These are phyloP conservation scores for Fusarium protoensiforme DNA, from an alignment of 2,329 filamentous ascomycete genomes.

Conservation along the genomic window DNA sequence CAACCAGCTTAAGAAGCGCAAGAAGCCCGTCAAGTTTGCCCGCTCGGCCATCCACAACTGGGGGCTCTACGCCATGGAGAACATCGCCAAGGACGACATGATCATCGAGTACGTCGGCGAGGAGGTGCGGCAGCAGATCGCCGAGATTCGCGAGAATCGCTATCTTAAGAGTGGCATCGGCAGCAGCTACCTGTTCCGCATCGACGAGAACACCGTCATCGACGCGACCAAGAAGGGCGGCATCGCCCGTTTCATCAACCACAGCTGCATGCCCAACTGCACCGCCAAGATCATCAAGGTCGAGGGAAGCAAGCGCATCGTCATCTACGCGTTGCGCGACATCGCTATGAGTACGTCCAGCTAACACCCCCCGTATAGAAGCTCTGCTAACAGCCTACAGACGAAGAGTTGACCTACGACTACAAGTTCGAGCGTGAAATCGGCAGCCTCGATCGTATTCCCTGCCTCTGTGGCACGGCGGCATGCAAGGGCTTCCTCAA, in stretches of 20 bases:
- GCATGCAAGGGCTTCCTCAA: slow-evolving; percentile 99
- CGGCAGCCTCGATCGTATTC: slow-evolving; percentile 93
- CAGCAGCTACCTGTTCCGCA: slow-evolving; percentile 96
- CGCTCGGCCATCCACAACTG: slow-evolving; percentile 98
- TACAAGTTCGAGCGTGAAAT: slow-evolving; percentile 99
- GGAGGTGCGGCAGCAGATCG: slow-evolving; percentile 95
- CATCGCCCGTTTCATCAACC: slow-evolving; percentile 98
- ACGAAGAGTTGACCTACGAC: slow-evolving; percentile 99
- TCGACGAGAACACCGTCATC: slow-evolving; percentile 96
- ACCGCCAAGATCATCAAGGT: slow-evolving; percentile 99
- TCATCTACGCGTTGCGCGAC: slow-evolving; percentile 97
- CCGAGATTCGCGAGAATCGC: slow-evolving; percentile 91
- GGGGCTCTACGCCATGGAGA: slow-evolving; percentile 97
- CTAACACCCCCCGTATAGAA: background rate
- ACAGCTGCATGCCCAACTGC: slow-evolving; percentile 98
- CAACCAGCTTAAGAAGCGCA: slow-evolving; percentile 99
- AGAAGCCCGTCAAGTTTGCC: slow-evolving; percentile 98
- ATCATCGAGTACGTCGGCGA: slow-evolving; percentile 99
- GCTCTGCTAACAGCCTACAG: slow-evolving; percentile 59
- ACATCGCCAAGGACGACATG: slow-evolving; percentile 97
- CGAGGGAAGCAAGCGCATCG: slow-evolving; percentile 96
- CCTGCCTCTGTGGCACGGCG: slow-evolving; percentile 94
- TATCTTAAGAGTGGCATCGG: slow-evolving; percentile 98
- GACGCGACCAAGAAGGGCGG: slow-evolving; percentile 99
- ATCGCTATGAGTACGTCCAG: slow-evolving; percentile 86